Evolutionary conservation across 2,329 filamentous ascomycete genomes (phyloP).

Genomic region (Ophiosphaerella narmari): DNA sequence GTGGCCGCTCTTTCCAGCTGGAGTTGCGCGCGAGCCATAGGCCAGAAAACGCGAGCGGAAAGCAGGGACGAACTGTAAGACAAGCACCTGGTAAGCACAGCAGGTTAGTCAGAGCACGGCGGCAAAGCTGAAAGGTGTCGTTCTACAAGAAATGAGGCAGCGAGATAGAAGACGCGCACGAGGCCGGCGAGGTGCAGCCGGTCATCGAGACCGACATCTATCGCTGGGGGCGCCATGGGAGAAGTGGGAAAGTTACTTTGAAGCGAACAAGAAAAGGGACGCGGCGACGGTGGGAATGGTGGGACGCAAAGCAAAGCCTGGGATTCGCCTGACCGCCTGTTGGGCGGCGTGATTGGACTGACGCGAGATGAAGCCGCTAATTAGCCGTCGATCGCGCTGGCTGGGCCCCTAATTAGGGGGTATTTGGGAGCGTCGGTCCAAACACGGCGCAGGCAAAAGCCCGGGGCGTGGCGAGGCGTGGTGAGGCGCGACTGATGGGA

Average conservation of each 20-base stretch:
- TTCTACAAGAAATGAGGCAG: constrained; percentile 47
- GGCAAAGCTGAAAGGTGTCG: constrained; percentile 30
- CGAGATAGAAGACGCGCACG: constrained; percentile 45
- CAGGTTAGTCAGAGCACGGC: constrained; percentile 26
- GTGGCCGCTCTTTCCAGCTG: constrained; percentile 5
- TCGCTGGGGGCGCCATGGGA: constrained; percentile 6
- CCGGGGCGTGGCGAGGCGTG: no score
- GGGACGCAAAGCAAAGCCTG: background rate
- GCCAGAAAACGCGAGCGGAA: constrained; percentile 61
- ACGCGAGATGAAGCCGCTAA: constrained; percentile 4
- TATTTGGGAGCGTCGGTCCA: no score
- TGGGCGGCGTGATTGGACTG: background rate
- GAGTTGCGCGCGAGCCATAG: constrained; percentile 61
- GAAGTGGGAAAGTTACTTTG: background rate
- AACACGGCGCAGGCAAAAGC: no score
- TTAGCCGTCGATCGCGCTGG: constrained; percentile 18
- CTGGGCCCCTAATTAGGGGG: constrained; percentile 6
- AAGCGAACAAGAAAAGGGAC: background rate
- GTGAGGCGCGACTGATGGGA: no score
- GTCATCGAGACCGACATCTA: constrained; percentile 5
- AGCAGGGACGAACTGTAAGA: constrained; percentile 56
- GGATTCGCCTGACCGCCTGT: background rate
- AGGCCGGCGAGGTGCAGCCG: constrained; percentile 23
- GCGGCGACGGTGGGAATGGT: constrained; percentile 22
- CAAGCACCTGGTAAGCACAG: constrained; percentile 52